Conservation (phyloP, 2,329 filamentous ascomycete species). For the Didymella sp. region DNA sequence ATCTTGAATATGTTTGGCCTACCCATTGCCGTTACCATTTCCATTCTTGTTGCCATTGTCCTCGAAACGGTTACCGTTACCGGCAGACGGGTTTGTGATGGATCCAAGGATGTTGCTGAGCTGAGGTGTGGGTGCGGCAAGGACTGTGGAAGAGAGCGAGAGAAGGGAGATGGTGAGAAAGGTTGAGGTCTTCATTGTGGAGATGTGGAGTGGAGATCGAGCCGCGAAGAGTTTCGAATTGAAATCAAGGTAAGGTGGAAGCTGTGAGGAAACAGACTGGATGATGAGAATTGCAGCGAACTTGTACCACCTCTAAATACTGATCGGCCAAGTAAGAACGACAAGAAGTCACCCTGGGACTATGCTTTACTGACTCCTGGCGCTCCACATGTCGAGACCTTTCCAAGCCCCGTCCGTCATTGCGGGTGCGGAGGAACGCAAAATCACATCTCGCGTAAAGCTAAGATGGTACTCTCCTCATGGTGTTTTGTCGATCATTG, state of each 20-base stretch:
- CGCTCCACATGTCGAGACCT: background rate
- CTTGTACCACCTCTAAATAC: constrained; percentile 2
- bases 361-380: background rate
- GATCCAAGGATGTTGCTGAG: constrained; percentile 19
- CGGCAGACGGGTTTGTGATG: constrained; percentile 14
- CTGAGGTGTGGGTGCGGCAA: constrained; percentile 27
- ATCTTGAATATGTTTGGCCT: background rate
- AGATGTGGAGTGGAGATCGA: background rate
- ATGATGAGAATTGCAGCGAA: background rate
- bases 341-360: background rate
- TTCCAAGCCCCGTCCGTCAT: constrained; percentile 7
- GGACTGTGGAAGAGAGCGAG: constrained; percentile 25
- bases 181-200: constrained; percentile 10
- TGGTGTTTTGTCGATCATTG: constrained; percentile 12
- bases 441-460: background rate
- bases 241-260: background rate
- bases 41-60: constrained; percentile 8
- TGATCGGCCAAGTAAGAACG: background rate
- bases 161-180: constrained; percentile 24
- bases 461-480: constrained; percentile 1
- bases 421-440: background rate
- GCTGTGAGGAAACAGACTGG: background rate
- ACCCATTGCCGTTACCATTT: constrained; percentile 11
- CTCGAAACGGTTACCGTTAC: constrained; percentile 11
- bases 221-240: background rate